Conservation (phyloP, 345 rosid genomes). For the Moricandia arvensis region DNA sequence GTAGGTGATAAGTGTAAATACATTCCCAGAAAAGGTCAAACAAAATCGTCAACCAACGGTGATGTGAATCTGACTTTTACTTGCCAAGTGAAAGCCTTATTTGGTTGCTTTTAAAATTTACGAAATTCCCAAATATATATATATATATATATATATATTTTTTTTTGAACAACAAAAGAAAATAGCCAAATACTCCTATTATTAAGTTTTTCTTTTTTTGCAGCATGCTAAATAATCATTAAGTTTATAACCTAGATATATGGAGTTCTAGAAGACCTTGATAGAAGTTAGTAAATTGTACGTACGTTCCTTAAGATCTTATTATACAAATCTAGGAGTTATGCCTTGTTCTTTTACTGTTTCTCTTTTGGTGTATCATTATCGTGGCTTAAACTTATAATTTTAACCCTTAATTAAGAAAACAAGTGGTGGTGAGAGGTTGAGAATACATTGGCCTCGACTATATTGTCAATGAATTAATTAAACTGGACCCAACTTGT, state of each 20-base stretch:
- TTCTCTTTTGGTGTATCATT: background rate
- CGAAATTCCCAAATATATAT: background rate
- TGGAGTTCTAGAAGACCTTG: conserved; percentile 19
- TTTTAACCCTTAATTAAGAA: background rate
- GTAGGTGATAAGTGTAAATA: conserved; percentile 21
- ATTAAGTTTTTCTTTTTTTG: background rate
- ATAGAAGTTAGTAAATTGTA: conserved; percentile 4
- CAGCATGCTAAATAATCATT: background rate
- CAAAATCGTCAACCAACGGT: conserved; percentile 21
- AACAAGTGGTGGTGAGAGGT: conserved; percentile 4
- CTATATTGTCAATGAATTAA: background rate
- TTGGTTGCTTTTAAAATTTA: background rate
- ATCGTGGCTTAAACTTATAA: background rate
- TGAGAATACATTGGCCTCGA: conserved; percentile 30
- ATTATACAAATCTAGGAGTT: conserved; percentile 19
- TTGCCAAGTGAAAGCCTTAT: background rate
- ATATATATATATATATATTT: no score
- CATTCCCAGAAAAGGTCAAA: conserved; percentile 20
- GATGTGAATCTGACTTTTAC: conserved; percentile 27
- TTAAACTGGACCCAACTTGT: background rate
- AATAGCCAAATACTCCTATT: background rate
- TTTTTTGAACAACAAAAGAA: background rate
- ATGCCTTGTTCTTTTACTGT: conserved; percentile 1
- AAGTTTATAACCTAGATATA: background rate
- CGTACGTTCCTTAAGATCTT: conserved; percentile 14